These are phyloP conservation scores for Suillus discolor DNA, from an alignment of 768 basidiomycete genomes.

Conservation along the genomic window DNA sequence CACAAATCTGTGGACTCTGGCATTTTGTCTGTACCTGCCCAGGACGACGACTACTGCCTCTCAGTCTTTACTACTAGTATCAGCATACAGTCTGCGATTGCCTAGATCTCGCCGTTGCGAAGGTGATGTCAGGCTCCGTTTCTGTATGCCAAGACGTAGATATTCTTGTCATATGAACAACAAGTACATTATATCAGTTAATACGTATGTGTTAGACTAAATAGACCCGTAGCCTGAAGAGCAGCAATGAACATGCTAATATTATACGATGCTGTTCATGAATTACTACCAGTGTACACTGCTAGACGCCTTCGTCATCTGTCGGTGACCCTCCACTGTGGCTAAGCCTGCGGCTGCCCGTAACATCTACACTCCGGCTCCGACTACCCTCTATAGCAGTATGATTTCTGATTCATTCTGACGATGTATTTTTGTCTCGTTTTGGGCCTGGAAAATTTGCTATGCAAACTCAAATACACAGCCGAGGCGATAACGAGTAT, in stretches of 20 bases:
- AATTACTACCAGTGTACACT: background rate
- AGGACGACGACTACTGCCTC: background rate
- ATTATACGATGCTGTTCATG: background rate
- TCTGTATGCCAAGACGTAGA: background rate
- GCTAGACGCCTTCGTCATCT: background rate
- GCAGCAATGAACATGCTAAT: background rate
- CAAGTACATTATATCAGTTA: background rate
- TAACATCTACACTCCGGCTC: background rate
- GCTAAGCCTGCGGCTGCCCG: background rate
- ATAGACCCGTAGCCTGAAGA: background rate
- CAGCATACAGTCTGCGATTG: background rate
- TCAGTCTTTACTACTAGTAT: background rate
- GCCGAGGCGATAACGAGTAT: background rate
- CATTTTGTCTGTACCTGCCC: constrained; percentile 3
- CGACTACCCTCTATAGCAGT: background rate
- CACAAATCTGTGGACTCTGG: constrained; percentile 39
- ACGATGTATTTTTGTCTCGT: background rate
- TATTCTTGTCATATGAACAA: background rate
- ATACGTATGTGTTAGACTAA: background rate
- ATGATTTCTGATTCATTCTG: background rate
- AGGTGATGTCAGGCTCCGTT: background rate
- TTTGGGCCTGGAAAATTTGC: background rate
- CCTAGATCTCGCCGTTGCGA: background rate
- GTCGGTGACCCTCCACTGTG: background rate
- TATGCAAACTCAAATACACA: background rate